These are phyloP conservation scores for Lactarius deliciosus DNA, from an alignment of 768 basidiomycete genomes.

Conservation along the genomic window DNA sequence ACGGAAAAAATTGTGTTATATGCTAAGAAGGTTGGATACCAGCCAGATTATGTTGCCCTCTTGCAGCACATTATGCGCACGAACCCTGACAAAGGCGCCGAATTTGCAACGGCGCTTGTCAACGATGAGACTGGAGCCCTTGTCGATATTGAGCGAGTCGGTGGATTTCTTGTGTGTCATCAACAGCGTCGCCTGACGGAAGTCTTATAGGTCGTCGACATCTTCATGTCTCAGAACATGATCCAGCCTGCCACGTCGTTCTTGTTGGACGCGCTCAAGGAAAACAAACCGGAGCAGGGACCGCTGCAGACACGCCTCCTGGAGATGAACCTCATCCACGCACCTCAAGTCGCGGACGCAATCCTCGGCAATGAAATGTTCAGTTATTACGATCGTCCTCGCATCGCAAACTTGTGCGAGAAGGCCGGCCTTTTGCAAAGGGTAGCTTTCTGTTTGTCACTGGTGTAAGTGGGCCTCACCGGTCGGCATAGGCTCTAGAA, in stretches of 20 bases:
- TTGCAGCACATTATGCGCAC: slow-evolving; percentile 95
- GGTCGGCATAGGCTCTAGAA: slow-evolving; percentile 78
- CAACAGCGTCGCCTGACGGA: slow-evolving; percentile 1
- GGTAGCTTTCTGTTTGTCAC: slow-evolving; percentile 44
- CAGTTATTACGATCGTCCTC: slow-evolving; percentile 90
- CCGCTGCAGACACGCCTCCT: slow-evolving; percentile 93
- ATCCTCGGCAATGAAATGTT: slow-evolving; percentile 99
- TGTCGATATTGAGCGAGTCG: slow-evolving; percentile 88
- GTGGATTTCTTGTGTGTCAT: slow-evolving; percentile 31
- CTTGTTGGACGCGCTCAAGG: slow-evolving; percentile 95
- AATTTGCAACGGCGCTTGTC: slow-evolving; percentile 92
- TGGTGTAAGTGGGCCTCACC: neutral
- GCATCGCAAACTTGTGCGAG: slow-evolving; percentile 97
- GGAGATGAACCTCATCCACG: slow-evolving; percentile 97
- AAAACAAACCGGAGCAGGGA: slow-evolving; percentile 96
- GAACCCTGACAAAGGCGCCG: slow-evolving; percentile 96
- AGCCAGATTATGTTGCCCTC: slow-evolving; percentile 87
- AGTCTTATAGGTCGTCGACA: slow-evolving; percentile 80
- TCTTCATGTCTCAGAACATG: slow-evolving; percentile 99
- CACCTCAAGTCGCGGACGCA: slow-evolving; percentile 98
- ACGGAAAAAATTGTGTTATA: slow-evolving; percentile 98
- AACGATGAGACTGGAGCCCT: slow-evolving; percentile 93
- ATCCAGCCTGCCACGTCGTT: slow-evolving; percentile 99
- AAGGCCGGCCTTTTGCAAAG: slow-evolving; percentile 95
- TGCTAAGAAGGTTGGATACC: slow-evolving; percentile 94